Percentiles rank a stretch among this genome's conserved stretches.
These are phyloP conservation scores for Opeltia flavorubescens DNA, from an alignment of 495 filamentous ascomycete genomes.

Conservation along the genomic window DNA sequence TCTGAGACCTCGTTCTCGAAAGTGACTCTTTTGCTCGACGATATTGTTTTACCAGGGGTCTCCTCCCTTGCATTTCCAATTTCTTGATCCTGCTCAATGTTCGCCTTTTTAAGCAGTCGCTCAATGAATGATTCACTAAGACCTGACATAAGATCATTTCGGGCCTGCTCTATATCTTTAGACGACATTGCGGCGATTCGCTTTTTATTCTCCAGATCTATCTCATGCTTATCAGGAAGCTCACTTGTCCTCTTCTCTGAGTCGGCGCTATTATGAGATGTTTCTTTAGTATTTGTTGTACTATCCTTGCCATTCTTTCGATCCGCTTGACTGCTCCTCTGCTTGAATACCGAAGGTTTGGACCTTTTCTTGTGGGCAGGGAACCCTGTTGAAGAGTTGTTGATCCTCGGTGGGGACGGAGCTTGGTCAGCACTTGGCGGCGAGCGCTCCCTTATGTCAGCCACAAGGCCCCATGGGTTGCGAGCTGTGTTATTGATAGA, in stretches of 20 bases:
- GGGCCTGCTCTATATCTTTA: conserved; percentile 63
- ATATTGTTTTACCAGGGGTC: neutral
- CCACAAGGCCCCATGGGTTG: conserved; percentile 39
- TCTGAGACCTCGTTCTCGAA: neutral
- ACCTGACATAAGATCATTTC: conserved; percentile 53
- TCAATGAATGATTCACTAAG: conserved; percentile 61
- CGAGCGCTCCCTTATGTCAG: conserved; percentile 64
- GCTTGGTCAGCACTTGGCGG: conserved; percentile 35
- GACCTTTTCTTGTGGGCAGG: conserved; percentile 67
- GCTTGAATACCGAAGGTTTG: conserved; percentile 6
- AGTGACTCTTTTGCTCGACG: conserved; percentile 9
- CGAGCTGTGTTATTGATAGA: conserved; percentile 14
- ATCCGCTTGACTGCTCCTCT: neutral
- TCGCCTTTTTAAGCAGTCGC: conserved; percentile 62
- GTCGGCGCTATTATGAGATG: neutral
- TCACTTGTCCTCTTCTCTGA: neutral
- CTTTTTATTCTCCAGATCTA: conserved; percentile 70
- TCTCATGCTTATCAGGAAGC: conserved; percentile 45
- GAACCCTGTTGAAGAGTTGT: conserved; percentile 55
- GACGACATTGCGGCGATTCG: conserved; percentile 66
- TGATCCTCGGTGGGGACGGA: conserved; percentile 50
- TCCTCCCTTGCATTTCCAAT: neutral
- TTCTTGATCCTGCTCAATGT: conserved; percentile 46
- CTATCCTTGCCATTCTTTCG: neutral
- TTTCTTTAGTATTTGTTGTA: neutral